phyloP scores from a whole-genome alignment of 371 early-diverging fungal genomes.

The Syncephalastrum monosporum region DNA sequence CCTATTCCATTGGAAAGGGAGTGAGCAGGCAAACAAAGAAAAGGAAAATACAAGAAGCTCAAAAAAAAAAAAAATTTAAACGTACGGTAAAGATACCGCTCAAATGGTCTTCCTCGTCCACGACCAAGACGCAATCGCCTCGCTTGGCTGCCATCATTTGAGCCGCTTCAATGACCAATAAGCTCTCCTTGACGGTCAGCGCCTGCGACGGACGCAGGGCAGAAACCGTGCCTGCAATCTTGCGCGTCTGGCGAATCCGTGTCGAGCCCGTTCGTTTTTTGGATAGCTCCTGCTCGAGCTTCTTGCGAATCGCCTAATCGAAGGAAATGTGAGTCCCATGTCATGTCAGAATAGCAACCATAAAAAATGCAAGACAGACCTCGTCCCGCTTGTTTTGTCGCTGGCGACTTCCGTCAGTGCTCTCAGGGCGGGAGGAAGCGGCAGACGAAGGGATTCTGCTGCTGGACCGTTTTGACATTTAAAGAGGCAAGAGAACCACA shows the following conservation, averaged over 20 bases:
- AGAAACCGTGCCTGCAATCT: conserved; percentile 83
- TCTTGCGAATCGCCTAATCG: conserved; percentile 58
- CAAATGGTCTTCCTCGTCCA: conserved; percentile 89
- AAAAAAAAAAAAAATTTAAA: background rate
- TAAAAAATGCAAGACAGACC: conserved; percentile 14
- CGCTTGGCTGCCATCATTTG: conserved; percentile 98
- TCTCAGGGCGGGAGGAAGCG: conserved; percentile 26
- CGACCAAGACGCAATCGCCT: conserved; percentile 91
- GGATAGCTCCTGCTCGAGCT: conserved; percentile 70
- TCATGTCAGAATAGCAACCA: conserved; percentile 64
- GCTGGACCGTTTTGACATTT: conserved; percentile 16
- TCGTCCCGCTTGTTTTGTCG: conserved; percentile 47
- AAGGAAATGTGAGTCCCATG: conserved; percentile 7
- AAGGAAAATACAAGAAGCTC: background rate
- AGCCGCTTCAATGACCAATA: conserved; percentile 89
- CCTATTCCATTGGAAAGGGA: conserved; percentile 21
- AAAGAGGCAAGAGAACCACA: background rate
- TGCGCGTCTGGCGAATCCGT: conserved; percentile 30
- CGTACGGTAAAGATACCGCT: conserved; percentile 89
- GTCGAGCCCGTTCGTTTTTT: conserved; percentile 56
- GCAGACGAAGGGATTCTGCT: conserved; percentile 33
- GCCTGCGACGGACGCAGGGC: conserved; percentile 86
- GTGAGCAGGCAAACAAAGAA: background rate
- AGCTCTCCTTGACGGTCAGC: conserved; percentile 85
- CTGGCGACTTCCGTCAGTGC: conserved; percentile 32